Percentiles rank a stretch among this genome's conserved stretches.
These are phyloP conservation scores for Malassezia caprae DNA, from an alignment of 1,284 basidiomycete genomes.

Conservation along the genomic window DNA sequence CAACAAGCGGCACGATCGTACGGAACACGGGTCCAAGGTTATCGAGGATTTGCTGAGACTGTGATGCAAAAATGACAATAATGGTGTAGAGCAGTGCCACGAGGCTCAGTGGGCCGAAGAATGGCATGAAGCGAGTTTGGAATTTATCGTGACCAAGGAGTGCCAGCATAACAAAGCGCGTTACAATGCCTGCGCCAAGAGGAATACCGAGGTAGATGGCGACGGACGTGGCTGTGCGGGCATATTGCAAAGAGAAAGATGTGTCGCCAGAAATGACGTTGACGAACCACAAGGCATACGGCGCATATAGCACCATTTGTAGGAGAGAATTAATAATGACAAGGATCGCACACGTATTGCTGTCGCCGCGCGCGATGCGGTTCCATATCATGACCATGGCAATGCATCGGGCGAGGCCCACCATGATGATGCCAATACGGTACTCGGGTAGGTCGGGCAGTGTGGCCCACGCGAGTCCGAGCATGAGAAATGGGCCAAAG, in stretches of 20 bases:
- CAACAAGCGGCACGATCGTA: conserved; percentile 60
- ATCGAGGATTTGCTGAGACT: conserved; percentile 47
- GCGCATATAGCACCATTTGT: conserved; percentile 69
- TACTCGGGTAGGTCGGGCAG: conserved; percentile 57
- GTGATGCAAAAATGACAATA: conserved; percentile 66
- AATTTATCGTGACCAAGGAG: conserved; percentile 53
- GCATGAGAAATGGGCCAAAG: conserved; percentile 65
- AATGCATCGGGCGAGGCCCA: conserved; percentile 55
- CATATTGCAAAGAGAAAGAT: conserved; percentile 58
- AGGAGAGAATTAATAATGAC: conserved; percentile 56
- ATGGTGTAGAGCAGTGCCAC: conserved; percentile 57
- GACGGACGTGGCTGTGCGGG: conserved; percentile 55
- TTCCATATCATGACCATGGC: conserved; percentile 53
- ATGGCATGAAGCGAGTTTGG: conserved; percentile 57
- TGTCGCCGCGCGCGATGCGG: conserved; percentile 64
- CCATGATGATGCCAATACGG: conserved; percentile 55
- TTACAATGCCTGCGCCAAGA: conserved; percentile 59
- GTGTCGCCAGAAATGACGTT: conserved; percentile 55
- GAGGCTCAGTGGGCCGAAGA: conserved; percentile 63
- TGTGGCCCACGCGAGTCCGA: conserved; percentile 71
- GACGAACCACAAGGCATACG: conserved; percentile 65
- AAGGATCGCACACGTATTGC: conserved; percentile 64
- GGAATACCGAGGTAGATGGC: conserved; percentile 55
- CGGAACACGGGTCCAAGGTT: conserved; percentile 30
- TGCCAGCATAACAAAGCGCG: conserved; percentile 56